phyloP scores from a whole-genome alignment of 192 early-diverging fungal species.

The Gryganskiella cystojenkinii region DNA sequence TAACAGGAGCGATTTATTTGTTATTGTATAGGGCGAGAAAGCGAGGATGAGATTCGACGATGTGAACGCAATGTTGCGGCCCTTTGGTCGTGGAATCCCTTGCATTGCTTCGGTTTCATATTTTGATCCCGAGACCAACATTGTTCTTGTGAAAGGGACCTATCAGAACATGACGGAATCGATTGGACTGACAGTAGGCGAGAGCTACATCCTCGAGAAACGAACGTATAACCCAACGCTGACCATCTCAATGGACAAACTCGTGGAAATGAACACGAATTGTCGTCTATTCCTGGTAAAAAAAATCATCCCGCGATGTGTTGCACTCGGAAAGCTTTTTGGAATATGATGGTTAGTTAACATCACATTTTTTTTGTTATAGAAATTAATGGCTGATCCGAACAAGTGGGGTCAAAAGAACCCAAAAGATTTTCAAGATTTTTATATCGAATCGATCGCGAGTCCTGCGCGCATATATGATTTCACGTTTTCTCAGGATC shows the following conservation, averaged over 20 bases:
- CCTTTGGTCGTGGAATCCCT: slow-evolving; percentile 17
- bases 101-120: slow-evolving; percentile 3
- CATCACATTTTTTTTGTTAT: background rate
- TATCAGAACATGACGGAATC: slow-evolving; percentile 18
- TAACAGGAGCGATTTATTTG: background rate
- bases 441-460: slow-evolving; percentile 47
- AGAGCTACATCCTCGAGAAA: slow-evolving; percentile 34
- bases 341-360: too few relatives aligned
- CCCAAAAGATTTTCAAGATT: slow-evolving; percentile 12
- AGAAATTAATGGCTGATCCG: slow-evolving; percentile 53
- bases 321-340: too few relatives aligned
- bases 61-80: slow-evolving; percentile 3
- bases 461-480: slow-evolving; percentile 43
- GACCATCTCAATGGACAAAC: slow-evolving; percentile 21
- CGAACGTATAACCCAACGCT: slow-evolving; percentile 27
- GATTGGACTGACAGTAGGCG: slow-evolving; percentile 4
- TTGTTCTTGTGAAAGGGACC: slow-evolving; percentile 23
- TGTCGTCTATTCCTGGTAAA: slow-evolving; percentile 38
- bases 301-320: too few relatives aligned
- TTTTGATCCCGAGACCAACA: slow-evolving; percentile 22
- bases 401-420: slow-evolving; percentile 54
- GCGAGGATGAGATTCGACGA: slow-evolving; percentile 32
- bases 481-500: slow-evolving; percentile 58
- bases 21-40: slow-evolving; percentile 13
- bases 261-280: slow-evolving; percentile 23